phyloP scores from a whole-genome alignment of 2,329 filamentous ascomycete genomes.

The Colletotrichum eleusines region DNA sequence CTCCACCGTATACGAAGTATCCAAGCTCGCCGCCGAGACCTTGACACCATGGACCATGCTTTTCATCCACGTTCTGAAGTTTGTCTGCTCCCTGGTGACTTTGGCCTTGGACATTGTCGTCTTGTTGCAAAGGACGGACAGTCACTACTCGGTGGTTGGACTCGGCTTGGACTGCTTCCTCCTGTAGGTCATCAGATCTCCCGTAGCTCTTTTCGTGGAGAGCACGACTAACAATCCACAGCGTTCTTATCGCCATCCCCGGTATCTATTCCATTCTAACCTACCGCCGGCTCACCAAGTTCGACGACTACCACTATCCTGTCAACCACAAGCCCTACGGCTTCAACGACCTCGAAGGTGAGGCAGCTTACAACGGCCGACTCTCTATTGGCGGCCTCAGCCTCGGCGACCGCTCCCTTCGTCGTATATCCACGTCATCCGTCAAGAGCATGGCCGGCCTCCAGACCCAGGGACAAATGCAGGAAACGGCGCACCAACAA shows the following conservation, averaged over 20 bases:
- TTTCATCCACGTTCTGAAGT: constrained; percentile 63
- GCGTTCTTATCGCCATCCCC: constrained; percentile 57
- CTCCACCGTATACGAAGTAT: constrained; percentile 62
- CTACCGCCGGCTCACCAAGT: constrained; percentile 61
- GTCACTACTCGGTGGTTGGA: constrained; percentile 61
- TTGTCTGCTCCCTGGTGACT: constrained; percentile 59
- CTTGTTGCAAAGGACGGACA: constrained; percentile 59
- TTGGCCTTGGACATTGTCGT: constrained; percentile 65
- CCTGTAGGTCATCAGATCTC: constrained; percentile 55
- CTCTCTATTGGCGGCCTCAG: constrained; percentile 40
- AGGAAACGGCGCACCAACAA: constrained; percentile 13
- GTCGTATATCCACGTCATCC: constrained; percentile 39
- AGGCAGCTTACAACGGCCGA: constrained; percentile 28
- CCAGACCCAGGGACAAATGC: constrained; percentile 10
- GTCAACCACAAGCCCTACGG: constrained; percentile 63
- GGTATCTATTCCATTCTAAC: constrained; percentile 60
- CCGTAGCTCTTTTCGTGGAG: neutral
- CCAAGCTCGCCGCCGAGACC: constrained; percentile 60
- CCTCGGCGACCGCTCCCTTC: constrained; percentile 38
- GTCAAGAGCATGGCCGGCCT: constrained; percentile 22
- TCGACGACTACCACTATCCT: constrained; percentile 64
- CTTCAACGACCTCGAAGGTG: constrained; percentile 50
- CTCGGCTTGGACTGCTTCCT: constrained; percentile 62
- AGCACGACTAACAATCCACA: constrained; percentile 41
- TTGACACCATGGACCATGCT: constrained; percentile 68